phyloP scores from a whole-genome alignment of 495 filamentous ascomycete genomes.

The Neurospora sp. region DNA sequence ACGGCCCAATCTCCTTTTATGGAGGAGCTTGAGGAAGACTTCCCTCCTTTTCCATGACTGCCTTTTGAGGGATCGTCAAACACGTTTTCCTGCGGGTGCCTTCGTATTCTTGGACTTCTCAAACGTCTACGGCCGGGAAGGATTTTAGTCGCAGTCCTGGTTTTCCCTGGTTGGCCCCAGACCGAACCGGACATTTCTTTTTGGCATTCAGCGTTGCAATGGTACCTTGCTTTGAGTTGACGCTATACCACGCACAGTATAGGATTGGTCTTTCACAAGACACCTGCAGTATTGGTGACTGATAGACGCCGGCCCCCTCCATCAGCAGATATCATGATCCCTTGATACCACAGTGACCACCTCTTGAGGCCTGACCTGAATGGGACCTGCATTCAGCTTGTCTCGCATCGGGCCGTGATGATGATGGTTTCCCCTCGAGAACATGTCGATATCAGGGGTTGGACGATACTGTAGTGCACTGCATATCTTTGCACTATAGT shows the following conservation, averaged over 20 bases:
- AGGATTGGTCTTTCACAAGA: too few species aligned
- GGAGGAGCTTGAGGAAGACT: neutral
- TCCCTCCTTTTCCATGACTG: too few species aligned
- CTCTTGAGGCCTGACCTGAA: neutral
- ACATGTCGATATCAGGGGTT: neutral
- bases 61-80: too few species aligned
- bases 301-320: neutral
- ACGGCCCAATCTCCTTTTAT: neutral
- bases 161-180: too few species aligned
- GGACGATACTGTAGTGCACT: neutral
- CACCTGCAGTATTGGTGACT: neutral
- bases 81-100: neutral
- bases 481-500: neutral
- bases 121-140: neutral
- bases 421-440: too few species aligned
- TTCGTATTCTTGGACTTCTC: neutral
- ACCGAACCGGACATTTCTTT: neutral
- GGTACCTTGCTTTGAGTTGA: neutral
- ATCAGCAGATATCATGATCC: neutral
- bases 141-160: neutral
- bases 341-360: neutral
- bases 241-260: neutral
- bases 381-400: neutral
- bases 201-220: neutral
- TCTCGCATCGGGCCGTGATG: neutral